Evolutionary conservation across 495 filamentous ascomycete species (phyloP), one percentile per base, ranked within the genome.

Genomic region (Cenococcum geophilum): DNA sequence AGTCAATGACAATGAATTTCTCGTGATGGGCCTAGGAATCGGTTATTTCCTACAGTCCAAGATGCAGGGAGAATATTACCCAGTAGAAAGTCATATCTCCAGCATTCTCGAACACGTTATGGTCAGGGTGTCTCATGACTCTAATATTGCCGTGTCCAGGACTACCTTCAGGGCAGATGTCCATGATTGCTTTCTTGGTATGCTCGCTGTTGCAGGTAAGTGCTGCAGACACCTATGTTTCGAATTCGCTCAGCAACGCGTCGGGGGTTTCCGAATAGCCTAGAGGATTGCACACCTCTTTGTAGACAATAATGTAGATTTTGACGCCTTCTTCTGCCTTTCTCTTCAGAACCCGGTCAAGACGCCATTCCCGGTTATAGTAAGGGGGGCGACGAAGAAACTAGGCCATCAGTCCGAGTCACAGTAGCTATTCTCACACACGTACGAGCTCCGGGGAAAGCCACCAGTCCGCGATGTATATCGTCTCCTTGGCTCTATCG

Each of bases 391-490:
- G 81, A 16, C 92, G 84, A 37, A 98, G 76, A 74, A 95, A 98
- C 59, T 67, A 58, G n/a, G 12, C 23, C 5, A 36, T 60, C 52
- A 66, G 55, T 5, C 34, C 22, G 35, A 8, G 47, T 21, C 36
- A n/a, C 14, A 18, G 16, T 20, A 32, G 36, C 25, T 32, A 40
- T 5, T 5, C 8, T 56, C 27, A 18, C 21, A 20, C 1, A 45
- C 56, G 12, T 65, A 68, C 66, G 27, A 97, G 75, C 71, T 98
- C 92, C 0, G 92, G 92, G 1, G 88, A 92, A 10, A 98, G 75
- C 92, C 93, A 98, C 92, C 92, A 98, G 71, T 97, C 93, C 21
- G 78, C 90, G 58, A 98, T 92, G 73, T 97, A 98, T 63, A 98
- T 95, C 11, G 87, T 86, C 74, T 98, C 93, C 61, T 88, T 87